Evolutionary conservation across 768 basidiomycete genomes (phyloP), one percentile per base, ranked within the genome.

Genomic region (Tricholoma terreum): DNA sequence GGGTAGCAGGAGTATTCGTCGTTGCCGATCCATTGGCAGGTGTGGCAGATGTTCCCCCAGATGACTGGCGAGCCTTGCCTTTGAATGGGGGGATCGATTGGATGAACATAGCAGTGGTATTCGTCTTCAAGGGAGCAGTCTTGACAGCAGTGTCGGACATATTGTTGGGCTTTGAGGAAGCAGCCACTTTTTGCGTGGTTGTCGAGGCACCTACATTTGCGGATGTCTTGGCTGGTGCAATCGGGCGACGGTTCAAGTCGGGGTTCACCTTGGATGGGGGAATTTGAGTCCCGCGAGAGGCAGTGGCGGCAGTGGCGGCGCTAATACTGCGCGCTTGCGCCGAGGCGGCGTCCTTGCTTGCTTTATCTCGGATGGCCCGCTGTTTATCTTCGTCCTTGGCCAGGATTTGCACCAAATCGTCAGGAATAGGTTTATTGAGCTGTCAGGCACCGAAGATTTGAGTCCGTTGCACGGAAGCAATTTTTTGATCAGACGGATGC

Each of bases 341-440:
- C 1, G 90, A 86, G 19, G 79, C 62, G 2, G 91, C 89, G 60
- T 93, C 91, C 50, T 80, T 76, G 43, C 71, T 74, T 15, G 90
- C 83, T 71, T 89, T 94, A 71, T 91, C 91, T 57, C 80, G 80
- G 70, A 97, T 95, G 50, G 76, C 80, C 58, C 84, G 84, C 66
- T 95, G 92, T 75, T 92, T 96, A 52, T 89, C 89, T 71, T 92
- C 92, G 66, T 96, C 92, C 74, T 97, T 98, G 40, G 96, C 89
- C 21, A 98, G 76, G 66, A 98, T 94, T 3, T 90, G 82, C 15
- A 98, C 89, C 52, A 98, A 82, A 67, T 98, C 96, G 27, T 93
- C 91, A 12, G 96, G 95, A 61, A 98, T 94, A 15, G 92, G 93
- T 69, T 94, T 90, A 69, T 95, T 96, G 50, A 96, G 83, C 92